Percentiles rank a stretch among this genome's conserved stretches.
Conservation (phyloP, 129 eudicot species). For the Apium graveolens region DNA sequence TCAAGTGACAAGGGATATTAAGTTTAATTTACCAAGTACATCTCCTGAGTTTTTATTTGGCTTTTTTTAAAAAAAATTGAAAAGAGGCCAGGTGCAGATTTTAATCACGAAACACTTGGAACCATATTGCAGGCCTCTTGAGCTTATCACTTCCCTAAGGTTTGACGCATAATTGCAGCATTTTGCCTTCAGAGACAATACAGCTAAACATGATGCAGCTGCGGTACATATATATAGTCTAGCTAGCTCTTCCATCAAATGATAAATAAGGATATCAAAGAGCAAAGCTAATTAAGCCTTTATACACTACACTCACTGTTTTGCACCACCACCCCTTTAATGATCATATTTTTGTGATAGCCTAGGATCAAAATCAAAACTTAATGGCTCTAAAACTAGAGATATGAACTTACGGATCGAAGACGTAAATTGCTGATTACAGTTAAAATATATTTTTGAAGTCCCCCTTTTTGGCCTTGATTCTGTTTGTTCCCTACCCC, state of each 20-base stretch:
- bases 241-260: too few relatives aligned
- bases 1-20: not conserved
- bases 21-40: not conserved
- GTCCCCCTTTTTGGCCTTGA: too few relatives aligned
- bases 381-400: not conserved
- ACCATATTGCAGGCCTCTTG: too few relatives aligned
- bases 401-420: too few relatives aligned
- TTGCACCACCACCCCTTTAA: not conserved
- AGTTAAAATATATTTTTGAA: too few relatives aligned
- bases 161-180: not conserved
- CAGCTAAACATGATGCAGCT: not conserved
- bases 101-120: not conserved
- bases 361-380: not conserved
- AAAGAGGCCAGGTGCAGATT: not conserved
- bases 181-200: not conserved
- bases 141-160: too few relatives aligned
- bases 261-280: not conserved
- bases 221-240: too few relatives aligned
- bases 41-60: not conserved
- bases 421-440: too few relatives aligned
- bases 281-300: not conserved
- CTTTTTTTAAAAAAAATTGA: not conserved
- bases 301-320: not conserved
- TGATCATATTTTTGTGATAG: not conserved
- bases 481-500: too few relatives aligned